Evolutionary conservation across 2,329 filamentous ascomycete species (phyloP).

Genomic region (Dactylellina cionopaga): DNA sequence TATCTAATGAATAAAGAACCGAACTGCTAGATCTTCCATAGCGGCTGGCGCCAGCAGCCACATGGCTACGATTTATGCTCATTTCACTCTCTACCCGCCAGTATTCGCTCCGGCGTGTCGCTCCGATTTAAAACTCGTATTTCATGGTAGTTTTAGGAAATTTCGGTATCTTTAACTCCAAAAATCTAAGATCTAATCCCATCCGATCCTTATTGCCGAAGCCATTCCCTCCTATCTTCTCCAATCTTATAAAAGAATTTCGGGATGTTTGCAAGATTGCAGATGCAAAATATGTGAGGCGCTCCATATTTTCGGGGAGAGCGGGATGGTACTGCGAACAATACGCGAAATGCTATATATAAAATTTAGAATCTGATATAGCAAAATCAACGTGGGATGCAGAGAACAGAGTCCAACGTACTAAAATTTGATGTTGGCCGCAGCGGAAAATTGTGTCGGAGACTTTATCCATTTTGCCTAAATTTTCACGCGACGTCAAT

Average conservation of each 20-base stretch:
- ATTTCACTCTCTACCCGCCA: too few species aligned
- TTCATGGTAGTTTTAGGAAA: neutral
- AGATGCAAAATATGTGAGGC: too few species aligned
- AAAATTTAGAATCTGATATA: neutral
- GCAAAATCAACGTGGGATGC: too few species aligned
- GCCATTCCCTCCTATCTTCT: too few species aligned
- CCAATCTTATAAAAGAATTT: too few species aligned
- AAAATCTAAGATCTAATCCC: neutral
- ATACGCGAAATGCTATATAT: neutral
- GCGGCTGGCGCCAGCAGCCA: too few species aligned
- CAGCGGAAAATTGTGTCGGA: slow-evolving; percentile 28
- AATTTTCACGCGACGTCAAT: slow-evolving; percentile 11
- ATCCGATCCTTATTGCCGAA: neutral
- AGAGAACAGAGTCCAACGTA: neutral
- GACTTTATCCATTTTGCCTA: slow-evolving; percentile 50
- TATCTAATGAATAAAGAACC: too few species aligned
- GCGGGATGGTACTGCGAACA: neutral
- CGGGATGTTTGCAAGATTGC: neutral
- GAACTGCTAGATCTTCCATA: too few species aligned
- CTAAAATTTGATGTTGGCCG: neutral
- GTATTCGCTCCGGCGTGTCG: too few species aligned
- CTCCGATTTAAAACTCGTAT: too few species aligned
- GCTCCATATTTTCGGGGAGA: slow-evolving; percentile 1
- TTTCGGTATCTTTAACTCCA: neutral
- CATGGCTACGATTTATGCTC: too few species aligned